Percentiles rank a stretch among this genome's conserved stretches.
Evolutionary conservation across 495 filamentous ascomycete species (phyloP).

Genomic region (Talaromyces borbonicus): DNA sequence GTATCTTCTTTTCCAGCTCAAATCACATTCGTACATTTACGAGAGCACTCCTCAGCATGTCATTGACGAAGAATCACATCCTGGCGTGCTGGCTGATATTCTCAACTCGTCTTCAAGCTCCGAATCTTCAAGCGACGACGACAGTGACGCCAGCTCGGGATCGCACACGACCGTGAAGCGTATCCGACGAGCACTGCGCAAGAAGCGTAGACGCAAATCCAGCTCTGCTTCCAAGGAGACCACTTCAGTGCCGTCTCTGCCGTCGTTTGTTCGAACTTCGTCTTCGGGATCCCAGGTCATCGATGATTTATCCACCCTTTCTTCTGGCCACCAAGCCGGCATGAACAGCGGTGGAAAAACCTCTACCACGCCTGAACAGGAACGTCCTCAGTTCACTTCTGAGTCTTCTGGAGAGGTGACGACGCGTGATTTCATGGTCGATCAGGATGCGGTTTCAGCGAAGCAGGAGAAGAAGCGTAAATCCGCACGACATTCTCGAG

Average conservation of each 20-base stretch:
- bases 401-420: background rate
- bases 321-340: background rate
- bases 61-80: constrained; percentile 80
- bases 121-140: constrained; percentile 49
- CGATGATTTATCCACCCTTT: background rate
- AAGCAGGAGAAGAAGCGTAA: constrained; percentile 6
- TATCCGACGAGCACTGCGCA: constrained; percentile 59
- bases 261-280: constrained; percentile 5
- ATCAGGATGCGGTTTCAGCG: background rate
- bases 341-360: background rate
- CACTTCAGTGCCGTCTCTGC: constrained; percentile 17
- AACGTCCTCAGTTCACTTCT: constrained; percentile 1
- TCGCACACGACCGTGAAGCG: constrained; percentile 67
- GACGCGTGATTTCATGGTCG: constrained; percentile 1
- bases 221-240: constrained; percentile 60
- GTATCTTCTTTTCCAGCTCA: constrained; percentile 84
- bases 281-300: constrained; percentile 7
- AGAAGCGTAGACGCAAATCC: constrained; percentile 60
- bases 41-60: constrained; percentile 81
- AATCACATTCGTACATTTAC: constrained; percentile 86
- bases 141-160: constrained; percentile 54
- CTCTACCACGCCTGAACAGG: background rate
- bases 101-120: constrained; percentile 62
- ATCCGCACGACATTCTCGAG: constrained; percentile 5
- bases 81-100: constrained; percentile 72